These are phyloP conservation scores for Rhinocladiella similis DNA, from an alignment of 2,329 filamentous ascomycete species.

Conservation along the genomic window DNA sequence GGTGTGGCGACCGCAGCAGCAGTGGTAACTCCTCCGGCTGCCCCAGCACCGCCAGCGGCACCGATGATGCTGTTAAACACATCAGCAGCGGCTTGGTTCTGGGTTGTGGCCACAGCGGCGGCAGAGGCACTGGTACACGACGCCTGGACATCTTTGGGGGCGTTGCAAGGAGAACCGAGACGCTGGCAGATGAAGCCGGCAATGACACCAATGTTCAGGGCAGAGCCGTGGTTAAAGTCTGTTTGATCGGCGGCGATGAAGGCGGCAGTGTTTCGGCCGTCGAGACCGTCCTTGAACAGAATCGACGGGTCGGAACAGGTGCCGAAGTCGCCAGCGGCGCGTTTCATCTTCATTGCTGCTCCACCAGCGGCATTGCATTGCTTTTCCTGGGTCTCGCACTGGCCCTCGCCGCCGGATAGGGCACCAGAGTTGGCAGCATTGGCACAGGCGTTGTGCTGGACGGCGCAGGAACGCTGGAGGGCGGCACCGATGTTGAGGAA, in stretches of 20 bases:
- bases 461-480: conserved; percentile 61
- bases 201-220: conserved; percentile 50
- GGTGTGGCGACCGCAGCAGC: background rate
- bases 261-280: conserved; percentile 47
- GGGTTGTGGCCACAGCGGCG: conserved; percentile 11
- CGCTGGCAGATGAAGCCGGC: conserved; percentile 51
- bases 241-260: conserved; percentile 46
- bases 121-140: conserved; percentile 11
- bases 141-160: conserved; percentile 26
- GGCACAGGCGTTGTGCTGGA: conserved; percentile 63
- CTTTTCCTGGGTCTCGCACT: conserved; percentile 12
- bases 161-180: conserved; percentile 39
- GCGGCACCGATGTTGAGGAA: conserved; percentile 60
- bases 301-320: conserved; percentile 51
- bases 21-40: background rate
- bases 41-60: background rate
- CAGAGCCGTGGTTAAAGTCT: conserved; percentile 55
- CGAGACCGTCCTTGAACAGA: conserved; percentile 48
- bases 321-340: conserved; percentile 42
- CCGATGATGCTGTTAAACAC: conserved; percentile 14
- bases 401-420: conserved; percentile 3
- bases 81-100: conserved; percentile 18
- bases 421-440: conserved; percentile 33
- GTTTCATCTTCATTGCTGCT: conserved; percentile 5
- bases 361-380: conserved; percentile 7